Conservation (phyloP, 1,139 yeast genomes). For the Ogataea hybrid region DNA sequence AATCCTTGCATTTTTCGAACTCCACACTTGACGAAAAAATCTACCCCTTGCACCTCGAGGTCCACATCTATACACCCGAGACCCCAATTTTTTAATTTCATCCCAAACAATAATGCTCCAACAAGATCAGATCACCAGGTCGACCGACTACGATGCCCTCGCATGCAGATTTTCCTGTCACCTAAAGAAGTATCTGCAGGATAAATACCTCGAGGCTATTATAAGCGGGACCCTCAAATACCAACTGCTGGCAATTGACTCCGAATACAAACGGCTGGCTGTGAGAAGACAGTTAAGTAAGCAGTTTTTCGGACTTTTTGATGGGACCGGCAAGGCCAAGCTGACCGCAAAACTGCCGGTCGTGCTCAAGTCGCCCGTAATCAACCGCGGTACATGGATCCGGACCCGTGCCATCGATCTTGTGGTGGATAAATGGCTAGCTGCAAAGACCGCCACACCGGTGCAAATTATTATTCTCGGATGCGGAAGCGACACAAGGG, state of each 20-base stretch:
- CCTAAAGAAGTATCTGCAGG: conserved; percentile 41
- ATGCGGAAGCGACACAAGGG: conserved; percentile 94
- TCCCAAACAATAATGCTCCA: not conserved
- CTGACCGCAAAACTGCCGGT: conserved; percentile 2
- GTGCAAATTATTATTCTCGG: conserved; percentile 81
- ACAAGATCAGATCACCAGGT: conserved; percentile 51
- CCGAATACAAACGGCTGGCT: conserved; percentile 31
- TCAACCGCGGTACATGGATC: conserved; percentile 78
- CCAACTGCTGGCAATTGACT: conserved; percentile 24
- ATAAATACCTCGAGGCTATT: conserved; percentile 46
- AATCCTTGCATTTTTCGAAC: not conserved
- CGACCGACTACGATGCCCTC: conserved; percentile 86
- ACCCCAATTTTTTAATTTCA: not conserved
- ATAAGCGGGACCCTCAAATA: conserved; percentile 37
- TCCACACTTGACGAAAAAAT: not conserved
- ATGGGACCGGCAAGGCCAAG: conserved; percentile 5
- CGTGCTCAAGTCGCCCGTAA: conserved; percentile 64
- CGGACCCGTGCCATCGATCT: conserved; percentile 64
- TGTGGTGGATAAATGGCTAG: conserved; percentile 50
- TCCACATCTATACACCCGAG: not conserved
- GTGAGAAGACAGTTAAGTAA: conserved; percentile 40
- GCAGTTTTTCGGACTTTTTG: conserved; percentile 33
- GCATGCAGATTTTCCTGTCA: conserved; percentile 51
- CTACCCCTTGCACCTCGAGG: not conserved
- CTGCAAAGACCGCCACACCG: conserved; percentile 25